phyloP scores from a whole-genome alignment of 164 flowering plant genomes.

The Hamamelis virginiana region DNA sequence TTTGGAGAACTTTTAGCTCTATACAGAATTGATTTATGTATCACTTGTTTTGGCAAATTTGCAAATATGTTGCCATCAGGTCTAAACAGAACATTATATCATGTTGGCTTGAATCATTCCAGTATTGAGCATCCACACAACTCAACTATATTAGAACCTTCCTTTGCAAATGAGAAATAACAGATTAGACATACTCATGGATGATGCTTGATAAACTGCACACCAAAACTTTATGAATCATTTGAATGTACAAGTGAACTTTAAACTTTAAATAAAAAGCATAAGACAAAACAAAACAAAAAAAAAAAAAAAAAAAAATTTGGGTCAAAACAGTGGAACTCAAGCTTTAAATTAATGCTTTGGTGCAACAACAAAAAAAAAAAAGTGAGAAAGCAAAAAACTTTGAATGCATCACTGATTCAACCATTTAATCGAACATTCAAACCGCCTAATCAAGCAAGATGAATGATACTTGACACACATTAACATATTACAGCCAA shows the following conservation, averaged over 20 bases:
- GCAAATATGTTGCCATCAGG: background rate
- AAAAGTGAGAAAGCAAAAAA: background rate
- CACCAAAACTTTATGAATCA: background rate
- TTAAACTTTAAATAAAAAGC: background rate
- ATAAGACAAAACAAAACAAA: background rate
- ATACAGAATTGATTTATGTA: background rate
- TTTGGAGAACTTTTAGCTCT: background rate
- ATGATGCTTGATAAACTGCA: background rate
- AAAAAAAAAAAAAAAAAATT: background rate
- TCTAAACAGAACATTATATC: background rate
- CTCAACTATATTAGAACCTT: background rate
- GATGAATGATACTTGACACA: background rate
- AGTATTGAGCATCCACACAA: background rate
- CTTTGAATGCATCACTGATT: background rate
- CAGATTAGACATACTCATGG: too few relatives aligned
- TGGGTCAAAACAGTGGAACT: background rate
- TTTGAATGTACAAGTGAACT: background rate
- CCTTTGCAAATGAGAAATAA: too few relatives aligned
- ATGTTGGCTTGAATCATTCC: background rate
- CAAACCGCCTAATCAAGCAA: background rate
- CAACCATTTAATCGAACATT: conserved; percentile 2
- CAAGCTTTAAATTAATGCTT: too few relatives aligned
- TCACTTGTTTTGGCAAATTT: background rate
- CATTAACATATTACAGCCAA: conserved; percentile 8
- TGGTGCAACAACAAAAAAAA: too few relatives aligned